phyloP scores from a whole-genome alignment of 2,329 filamentous ascomycete genomes.

The Ilyonectria robusta region DNA sequence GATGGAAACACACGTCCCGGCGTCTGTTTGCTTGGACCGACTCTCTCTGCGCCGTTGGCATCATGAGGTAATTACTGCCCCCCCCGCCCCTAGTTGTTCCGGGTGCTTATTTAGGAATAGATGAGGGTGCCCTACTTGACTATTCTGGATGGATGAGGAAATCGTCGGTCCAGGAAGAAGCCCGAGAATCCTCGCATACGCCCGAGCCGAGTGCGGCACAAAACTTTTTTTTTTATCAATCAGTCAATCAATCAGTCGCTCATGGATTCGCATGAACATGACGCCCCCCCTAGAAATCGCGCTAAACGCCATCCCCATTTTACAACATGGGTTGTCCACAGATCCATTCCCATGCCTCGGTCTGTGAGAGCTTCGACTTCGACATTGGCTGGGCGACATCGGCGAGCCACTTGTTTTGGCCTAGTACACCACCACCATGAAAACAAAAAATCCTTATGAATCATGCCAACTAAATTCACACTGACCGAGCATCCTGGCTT shows the following conservation, averaged over 20 bases:
- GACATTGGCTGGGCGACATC: conserved; percentile 7
- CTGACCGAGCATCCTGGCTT: not conserved
- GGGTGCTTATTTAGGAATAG: not conserved
- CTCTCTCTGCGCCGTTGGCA: not conserved
- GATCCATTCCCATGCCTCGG: conserved; percentile 13
- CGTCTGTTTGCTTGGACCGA: not conserved
- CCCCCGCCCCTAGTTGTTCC: not conserved
- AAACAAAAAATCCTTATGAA: not conserved
- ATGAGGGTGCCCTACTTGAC: not conserved
- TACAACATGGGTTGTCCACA: not conserved
- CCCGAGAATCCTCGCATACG: conserved; percentile 6
- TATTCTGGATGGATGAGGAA: not conserved
- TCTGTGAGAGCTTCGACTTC: not conserved
- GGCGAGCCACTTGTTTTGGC: conserved; percentile 7
- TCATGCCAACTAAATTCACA: not conserved
- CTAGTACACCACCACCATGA: conserved; percentile 4
- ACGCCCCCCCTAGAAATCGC: conserved; percentile 3
- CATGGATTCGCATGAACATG: conserved; percentile 20
- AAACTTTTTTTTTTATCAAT: conserved; percentile 12
- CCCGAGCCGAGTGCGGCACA: conserved; percentile 17
- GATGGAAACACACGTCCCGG: not conserved
- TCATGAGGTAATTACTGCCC: not conserved
- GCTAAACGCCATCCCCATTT: not conserved
- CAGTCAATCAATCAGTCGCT: conserved; percentile 15
- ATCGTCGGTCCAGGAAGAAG: not conserved